These are phyloP conservation scores for Zhuliangozyma blackwelliae DNA, from an alignment of 1,139 yeast species.

Conservation along the genomic window DNA sequence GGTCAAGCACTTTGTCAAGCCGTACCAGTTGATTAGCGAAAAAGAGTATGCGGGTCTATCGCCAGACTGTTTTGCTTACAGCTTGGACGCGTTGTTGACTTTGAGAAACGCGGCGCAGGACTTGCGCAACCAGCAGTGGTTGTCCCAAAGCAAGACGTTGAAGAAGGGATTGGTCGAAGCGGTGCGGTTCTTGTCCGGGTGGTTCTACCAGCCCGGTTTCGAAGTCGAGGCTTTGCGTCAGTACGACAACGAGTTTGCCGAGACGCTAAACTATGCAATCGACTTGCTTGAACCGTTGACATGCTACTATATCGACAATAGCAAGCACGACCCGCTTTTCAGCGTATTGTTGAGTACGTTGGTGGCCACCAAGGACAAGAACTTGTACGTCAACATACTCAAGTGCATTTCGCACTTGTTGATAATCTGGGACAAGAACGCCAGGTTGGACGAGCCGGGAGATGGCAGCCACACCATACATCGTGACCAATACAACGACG, in stretches of 20 bases:
- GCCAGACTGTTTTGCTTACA: constrained; percentile 26
- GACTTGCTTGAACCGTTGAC: constrained; percentile 85
- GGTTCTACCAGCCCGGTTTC: constrained; percentile 25
- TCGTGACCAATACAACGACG: constrained; percentile 14
- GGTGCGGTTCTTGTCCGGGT: constrained; percentile 44
- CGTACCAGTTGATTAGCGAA: constrained; percentile 23
- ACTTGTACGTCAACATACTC: constrained; percentile 43
- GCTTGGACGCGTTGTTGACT: constrained; percentile 64
- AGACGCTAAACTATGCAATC: constrained; percentile 62
- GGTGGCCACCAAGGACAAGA: constrained; percentile 49
- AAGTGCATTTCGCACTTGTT: constrained; percentile 41
- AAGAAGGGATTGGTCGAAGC: constrained; percentile 45
- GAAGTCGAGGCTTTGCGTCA: constrained; percentile 14
- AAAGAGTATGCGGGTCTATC: constrained; percentile 18
- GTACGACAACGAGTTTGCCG: constrained; percentile 44
- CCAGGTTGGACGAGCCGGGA: constrained; percentile 8
- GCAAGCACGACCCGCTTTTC: constrained; percentile 59
- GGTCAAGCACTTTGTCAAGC: constrained; percentile 38
- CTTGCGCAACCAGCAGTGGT: constrained; percentile 72
- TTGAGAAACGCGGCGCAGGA: constrained; percentile 82
- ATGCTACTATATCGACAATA: constrained; percentile 74
- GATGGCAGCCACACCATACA: constrained; percentile 12
- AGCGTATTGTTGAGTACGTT: constrained; percentile 46
- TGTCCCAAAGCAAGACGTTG: constrained; percentile 53
- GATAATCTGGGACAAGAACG: constrained; percentile 24